Percentiles rank a stretch among this genome's conserved stretches.
These are phyloP conservation scores for Beauveria sp. DNA, from an alignment of 2,329 filamentous ascomycete species.

Conservation along the genomic window DNA sequence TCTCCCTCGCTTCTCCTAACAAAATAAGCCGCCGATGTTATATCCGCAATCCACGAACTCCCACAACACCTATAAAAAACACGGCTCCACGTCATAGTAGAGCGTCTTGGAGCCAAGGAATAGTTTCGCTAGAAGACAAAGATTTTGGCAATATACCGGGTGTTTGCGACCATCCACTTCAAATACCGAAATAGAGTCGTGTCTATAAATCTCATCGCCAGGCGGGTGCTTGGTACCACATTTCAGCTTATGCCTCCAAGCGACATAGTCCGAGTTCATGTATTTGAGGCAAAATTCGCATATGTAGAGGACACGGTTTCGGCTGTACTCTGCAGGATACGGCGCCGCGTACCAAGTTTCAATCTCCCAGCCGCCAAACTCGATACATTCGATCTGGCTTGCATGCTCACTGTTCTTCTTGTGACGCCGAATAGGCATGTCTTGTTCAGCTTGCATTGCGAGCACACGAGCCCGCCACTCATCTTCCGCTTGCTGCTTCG, in stretches of 20 bases:
- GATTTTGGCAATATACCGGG: conserved; percentile 96
- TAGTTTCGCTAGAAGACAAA: conserved; percentile 90
- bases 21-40: conserved; percentile 95
- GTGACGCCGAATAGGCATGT: conserved; percentile 54
- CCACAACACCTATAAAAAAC: conserved; percentile 94
- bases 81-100: conserved; percentile 95
- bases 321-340: conserved; percentile 96
- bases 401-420: conserved; percentile 77
- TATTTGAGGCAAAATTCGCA: conserved; percentile 99
- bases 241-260: conserved; percentile 95
- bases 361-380: conserved; percentile 95
- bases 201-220: conserved; percentile 93
- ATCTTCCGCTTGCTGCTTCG: conserved; percentile 83
- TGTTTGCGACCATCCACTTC: conserved; percentile 97
- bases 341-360: conserved; percentile 99
- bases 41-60: conserved; percentile 88
- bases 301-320: conserved; percentile 94
- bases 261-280: conserved; percentile 98
- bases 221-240: conserved; percentile 95
- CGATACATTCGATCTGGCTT: conserved; percentile 97
- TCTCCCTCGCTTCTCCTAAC: conserved; percentile 95
- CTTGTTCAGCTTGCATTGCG: conserved; percentile 54
- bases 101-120: conserved; percentile 98
- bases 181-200: conserved; percentile 87
- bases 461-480: conserved; percentile 69